phyloP scores from a whole-genome alignment of 306 rosid species.

The Trifolium fragiferum region DNA sequence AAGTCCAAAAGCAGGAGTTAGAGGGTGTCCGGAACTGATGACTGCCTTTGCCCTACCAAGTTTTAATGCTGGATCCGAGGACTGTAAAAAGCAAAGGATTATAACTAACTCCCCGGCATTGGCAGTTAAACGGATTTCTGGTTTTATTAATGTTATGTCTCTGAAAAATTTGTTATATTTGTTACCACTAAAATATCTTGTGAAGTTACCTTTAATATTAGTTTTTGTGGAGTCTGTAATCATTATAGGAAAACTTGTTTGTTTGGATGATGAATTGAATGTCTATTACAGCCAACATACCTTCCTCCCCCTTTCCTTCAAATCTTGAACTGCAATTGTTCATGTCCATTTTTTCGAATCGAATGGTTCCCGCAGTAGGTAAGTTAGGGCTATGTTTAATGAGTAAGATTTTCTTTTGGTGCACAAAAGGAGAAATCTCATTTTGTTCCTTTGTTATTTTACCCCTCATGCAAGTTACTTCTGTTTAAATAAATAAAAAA shows the following conservation, averaged over 20 bases:
- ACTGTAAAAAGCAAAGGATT: slow-evolving; percentile 37
- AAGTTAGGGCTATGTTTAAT: not conserved
- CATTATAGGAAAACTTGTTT: slow-evolving; percentile 48
- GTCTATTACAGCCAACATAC: slow-evolving; percentile 33
- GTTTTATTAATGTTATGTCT: slow-evolving; percentile 48
- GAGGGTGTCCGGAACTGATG: slow-evolving; percentile 39
- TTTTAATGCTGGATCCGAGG: slow-evolving; percentile 34
- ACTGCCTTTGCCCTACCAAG: slow-evolving; percentile 46
- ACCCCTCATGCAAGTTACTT: not conserved
- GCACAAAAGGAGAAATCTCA: not conserved
- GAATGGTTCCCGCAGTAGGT: not conserved
- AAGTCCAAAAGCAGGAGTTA: slow-evolving; percentile 75
- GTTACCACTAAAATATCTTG: slow-evolving; percentile 47
- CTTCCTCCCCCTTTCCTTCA: not conserved
- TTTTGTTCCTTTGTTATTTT: no score
- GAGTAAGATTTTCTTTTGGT: not conserved
- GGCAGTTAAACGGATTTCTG: slow-evolving; percentile 43
- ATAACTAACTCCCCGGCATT: slow-evolving; percentile 43
- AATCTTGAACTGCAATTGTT: not conserved
- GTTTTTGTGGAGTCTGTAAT: slow-evolving; percentile 66
- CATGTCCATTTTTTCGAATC: not conserved
- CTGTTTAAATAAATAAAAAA: not conserved
- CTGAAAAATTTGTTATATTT: slow-evolving; percentile 43
- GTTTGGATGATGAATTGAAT: slow-evolving; percentile 50
- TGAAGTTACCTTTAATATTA: slow-evolving; percentile 52